These are phyloP conservation scores for Blastobotrys persicus DNA, from an alignment of 1,139 yeast species.

Conservation along the genomic window DNA sequence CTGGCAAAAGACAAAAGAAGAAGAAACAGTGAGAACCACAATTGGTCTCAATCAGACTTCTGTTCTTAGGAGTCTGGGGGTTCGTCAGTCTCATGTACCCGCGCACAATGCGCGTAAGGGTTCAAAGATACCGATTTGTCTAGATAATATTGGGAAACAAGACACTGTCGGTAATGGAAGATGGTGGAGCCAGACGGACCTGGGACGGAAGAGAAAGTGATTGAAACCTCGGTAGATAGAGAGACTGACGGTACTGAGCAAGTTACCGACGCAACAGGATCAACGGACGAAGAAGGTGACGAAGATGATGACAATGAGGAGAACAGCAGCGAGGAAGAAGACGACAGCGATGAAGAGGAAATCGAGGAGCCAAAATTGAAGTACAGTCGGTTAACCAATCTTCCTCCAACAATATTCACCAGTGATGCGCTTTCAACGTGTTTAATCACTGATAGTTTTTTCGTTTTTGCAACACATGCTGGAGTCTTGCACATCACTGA, in stretches of 20 bases:
- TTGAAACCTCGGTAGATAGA: background rate
- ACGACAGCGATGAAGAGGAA: slow-evolving; percentile 23
- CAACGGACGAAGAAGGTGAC: slow-evolving; percentile 14
- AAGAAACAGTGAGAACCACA: too few relatives aligned
- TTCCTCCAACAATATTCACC: slow-evolving; percentile 65
- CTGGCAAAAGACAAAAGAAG: too few relatives aligned
- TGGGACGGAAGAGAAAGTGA: background rate
- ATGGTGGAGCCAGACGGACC: background rate
- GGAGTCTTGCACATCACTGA: slow-evolving; percentile 72
- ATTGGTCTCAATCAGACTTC: too few relatives aligned
- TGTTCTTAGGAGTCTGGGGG: too few relatives aligned
- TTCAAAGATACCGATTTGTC: too few relatives aligned
- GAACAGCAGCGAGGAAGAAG: slow-evolving; percentile 20
- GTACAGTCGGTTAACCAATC: slow-evolving; percentile 61
- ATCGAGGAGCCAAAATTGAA: slow-evolving; percentile 69
- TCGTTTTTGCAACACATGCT: slow-evolving; percentile 85
- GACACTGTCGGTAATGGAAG: too few relatives aligned
- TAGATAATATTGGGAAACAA: too few relatives aligned
- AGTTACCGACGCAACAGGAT: slow-evolving; percentile 7
- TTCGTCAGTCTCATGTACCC: too few relatives aligned
- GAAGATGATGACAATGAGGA: slow-evolving; percentile 16
- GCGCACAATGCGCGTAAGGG: too few relatives aligned
- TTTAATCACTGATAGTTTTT: slow-evolving; percentile 53
- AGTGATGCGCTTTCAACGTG: slow-evolving; percentile 78
- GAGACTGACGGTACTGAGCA: background rate